These are phyloP conservation scores for Tetraselmis chui DNA, from an alignment of 139 green algal genomes.

Conservation along the genomic window DNA sequence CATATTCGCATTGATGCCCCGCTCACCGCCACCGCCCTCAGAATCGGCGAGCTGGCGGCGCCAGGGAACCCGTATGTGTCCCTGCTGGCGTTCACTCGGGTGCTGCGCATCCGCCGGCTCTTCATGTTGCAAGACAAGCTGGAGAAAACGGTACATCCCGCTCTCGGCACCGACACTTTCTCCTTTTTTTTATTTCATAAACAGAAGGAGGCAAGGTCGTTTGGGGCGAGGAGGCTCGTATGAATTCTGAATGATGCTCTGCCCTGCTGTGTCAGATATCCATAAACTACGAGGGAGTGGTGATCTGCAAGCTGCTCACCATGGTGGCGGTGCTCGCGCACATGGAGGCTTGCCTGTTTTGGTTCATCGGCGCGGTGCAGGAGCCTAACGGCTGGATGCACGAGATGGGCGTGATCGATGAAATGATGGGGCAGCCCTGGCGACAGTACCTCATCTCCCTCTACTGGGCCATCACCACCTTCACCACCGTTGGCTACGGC, in stretches of 20 bases:
- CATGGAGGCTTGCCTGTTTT: neutral
- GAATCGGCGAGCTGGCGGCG: neutral
- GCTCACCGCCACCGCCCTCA: neutral
- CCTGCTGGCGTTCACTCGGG: neutral
- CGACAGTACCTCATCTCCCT: conserved; percentile 2
- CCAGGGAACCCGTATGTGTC: neutral
- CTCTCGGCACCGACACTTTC: no score
- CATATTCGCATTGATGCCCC: neutral
- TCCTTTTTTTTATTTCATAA: no score
- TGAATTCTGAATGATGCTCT: neutral
- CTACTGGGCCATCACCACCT: conserved; percentile 4
- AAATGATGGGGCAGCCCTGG: neutral
- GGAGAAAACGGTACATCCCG: neutral
- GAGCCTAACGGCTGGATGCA: neutral
- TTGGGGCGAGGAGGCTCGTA: no score
- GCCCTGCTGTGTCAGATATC: neutral
- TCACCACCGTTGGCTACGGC: conserved; percentile 1
- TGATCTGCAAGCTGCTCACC: neutral
- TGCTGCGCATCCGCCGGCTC: neutral
- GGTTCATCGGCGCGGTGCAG: neutral
- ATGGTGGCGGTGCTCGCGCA: neutral
- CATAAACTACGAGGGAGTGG: neutral
- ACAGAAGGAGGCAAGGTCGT: no score
- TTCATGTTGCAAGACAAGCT: neutral
- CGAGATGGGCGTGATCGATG: neutral